Evolutionary conservation across 306 rosid species (phyloP).

Genomic region (Bauhinia variegata): DNA sequence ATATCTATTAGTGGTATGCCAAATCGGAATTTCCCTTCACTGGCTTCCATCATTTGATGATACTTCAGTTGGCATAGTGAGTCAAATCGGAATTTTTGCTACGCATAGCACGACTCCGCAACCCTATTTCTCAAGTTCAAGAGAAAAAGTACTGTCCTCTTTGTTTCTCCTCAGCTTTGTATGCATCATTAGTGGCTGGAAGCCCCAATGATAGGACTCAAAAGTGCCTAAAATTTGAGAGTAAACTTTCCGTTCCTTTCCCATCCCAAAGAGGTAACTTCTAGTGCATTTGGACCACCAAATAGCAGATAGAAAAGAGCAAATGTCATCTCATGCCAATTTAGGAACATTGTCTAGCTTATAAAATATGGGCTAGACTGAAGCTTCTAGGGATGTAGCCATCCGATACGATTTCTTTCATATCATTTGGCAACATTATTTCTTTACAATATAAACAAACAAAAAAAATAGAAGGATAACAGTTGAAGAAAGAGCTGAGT

Average conservation of each 20-base stretch:
- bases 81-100: conserved; percentile 15
- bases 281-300: conserved; percentile 44
- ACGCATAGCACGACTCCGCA: conserved; percentile 27
- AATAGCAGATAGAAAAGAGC: conserved; percentile 24
- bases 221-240: conserved; percentile 39
- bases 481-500: conserved; percentile 39
- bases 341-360: conserved; percentile 37
- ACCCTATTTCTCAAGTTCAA: conserved; percentile 24
- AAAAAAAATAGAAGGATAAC: conserved; percentile 26
- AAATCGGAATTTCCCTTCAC: conserved; percentile 40
- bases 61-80: no score
- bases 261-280: conserved; percentile 40
- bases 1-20: conserved; percentile 24
- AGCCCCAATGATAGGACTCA: conserved; percentile 33
- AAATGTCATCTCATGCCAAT: conserved; percentile 35
- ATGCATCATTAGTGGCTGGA: conserved; percentile 51
- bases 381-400: conserved; percentile 51
- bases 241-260: conserved; percentile 52
- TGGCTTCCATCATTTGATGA: no score
- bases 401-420: conserved; percentile 32
- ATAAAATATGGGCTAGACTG: conserved; percentile 27
- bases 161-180: conserved; percentile 46
- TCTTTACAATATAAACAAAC: conserved; percentile 41
- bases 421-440: conserved; percentile 47
- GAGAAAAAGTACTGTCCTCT: conserved; percentile 34